Percentiles rank a stretch among this genome's conserved stretches.
Conservation (phyloP, 1,284 basidiomycete genomes). For the Ustilago crameri region DNA sequence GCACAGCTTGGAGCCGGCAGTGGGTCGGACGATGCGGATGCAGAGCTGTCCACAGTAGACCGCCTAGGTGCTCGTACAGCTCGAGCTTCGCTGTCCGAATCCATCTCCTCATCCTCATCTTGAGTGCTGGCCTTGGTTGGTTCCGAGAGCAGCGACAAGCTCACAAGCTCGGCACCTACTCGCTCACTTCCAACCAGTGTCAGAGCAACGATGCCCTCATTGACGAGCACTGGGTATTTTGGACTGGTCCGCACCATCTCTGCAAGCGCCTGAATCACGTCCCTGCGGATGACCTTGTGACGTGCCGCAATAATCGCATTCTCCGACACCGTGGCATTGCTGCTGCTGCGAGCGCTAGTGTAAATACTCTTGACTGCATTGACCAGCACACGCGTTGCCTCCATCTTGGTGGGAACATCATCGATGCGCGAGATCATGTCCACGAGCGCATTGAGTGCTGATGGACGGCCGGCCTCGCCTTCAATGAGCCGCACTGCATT, state of each 20-base stretch:
- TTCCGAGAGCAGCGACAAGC: constrained; percentile 41
- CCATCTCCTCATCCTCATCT: constrained; percentile 31
- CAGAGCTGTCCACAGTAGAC: constrained; percentile 35
- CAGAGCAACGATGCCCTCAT: constrained; percentile 87
- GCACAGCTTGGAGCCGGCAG: constrained; percentile 40
- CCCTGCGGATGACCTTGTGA: constrained; percentile 24
- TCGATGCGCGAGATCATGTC: constrained; percentile 82
- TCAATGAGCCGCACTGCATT: constrained; percentile 74
- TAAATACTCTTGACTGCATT: constrained; percentile 74
- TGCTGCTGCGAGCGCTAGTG: constrained; percentile 20
- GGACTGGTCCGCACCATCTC: constrained; percentile 80
- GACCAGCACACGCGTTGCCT: constrained; percentile 86
- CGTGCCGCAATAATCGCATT: constrained; percentile 7
- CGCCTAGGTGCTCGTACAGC: constrained; percentile 20
- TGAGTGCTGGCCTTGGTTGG: constrained; percentile 16
- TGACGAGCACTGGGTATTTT: constrained; percentile 84
- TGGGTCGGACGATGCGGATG: constrained; percentile 39
- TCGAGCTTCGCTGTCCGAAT: constrained; percentile 12
- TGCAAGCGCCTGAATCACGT: constrained; percentile 72
- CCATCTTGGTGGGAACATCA: constrained; percentile 83
- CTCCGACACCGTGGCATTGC: constrained; percentile 2
- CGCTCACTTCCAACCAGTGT: constrained; percentile 78
- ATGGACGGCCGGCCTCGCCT: constrained; percentile 29
- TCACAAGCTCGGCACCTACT: constrained; percentile 74
- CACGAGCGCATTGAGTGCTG: constrained; percentile 77